Evolutionary conservation across 1,284 basidiomycete genomes (phyloP), one percentile per base, ranked within the genome.

Genomic region (Heterobasidion occidentale): DNA sequence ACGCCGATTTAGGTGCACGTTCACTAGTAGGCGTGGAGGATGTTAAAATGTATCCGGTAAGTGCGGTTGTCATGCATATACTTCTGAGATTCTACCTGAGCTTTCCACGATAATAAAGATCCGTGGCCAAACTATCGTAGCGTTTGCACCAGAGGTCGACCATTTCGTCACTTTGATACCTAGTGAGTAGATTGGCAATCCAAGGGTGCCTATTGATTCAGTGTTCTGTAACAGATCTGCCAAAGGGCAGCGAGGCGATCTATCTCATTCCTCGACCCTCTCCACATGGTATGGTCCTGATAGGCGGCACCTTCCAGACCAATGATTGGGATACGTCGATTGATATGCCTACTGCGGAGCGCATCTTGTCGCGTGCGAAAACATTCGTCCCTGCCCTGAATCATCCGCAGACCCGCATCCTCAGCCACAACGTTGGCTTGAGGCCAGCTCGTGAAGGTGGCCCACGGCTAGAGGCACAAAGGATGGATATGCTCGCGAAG

Each of bases 101-200:
- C n/a, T 42, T 5, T 27, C 27, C 27, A 27, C 27, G 27, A 27
- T 27, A 27, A 27, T 27, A 4, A 27, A 42, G 38, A 81, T 94
- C 54, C 79, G 92, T 46, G 94, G 94, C 0, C 94, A 97, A 71
- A 94, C 91, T 0, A 82, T 94, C 9, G 71, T 92, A 33, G 74
- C 92, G 12, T 72, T 80, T 54, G 88, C 91, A 0, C 92, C 92
- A 1, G 81, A 68, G 34, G 64, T 79, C 56, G 70, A 72, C 38
- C 74, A 79, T 55, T 75, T 68, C 58, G 51, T 77, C 46, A 42
- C 27, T 51, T 51, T 63, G 53, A 50, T 60, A 53, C 59, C 58
- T 56, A 35, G 53, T 56, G 17, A 64, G 67, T 67, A 52, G 46
- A 62, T 54, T 51, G 14, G 1, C 50, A 48, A 36, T 52, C 55